Percentiles rank a stretch among this genome's conserved stretches.
These are phyloP conservation scores for Entoloma clypeatum DNA, from an alignment of 1,284 basidiomycete species.

Conservation along the genomic window DNA sequence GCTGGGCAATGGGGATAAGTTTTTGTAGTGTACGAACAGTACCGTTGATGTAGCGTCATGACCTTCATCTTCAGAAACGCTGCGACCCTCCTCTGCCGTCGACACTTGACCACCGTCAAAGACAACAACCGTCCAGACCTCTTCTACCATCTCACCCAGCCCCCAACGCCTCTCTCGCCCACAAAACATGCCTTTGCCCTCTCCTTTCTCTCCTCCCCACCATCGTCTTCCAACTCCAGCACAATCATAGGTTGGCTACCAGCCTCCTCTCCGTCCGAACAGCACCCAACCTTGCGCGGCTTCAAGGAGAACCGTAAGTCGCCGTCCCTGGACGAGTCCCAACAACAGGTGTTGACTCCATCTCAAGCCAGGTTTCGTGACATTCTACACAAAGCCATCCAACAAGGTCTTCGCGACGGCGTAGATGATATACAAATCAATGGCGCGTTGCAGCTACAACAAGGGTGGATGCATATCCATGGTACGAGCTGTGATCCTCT, in stretches of 20 bases:
- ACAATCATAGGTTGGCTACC: constrained; percentile 70
- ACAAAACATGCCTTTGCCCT: constrained; percentile 54
- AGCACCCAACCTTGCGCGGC: constrained; percentile 54
- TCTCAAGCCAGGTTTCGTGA: constrained; percentile 51
- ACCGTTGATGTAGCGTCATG: too few relatives aligned
- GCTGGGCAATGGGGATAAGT: constrained; percentile 19
- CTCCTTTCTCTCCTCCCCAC: constrained; percentile 51
- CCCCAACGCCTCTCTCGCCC: constrained; percentile 46
- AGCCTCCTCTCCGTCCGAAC: constrained; percentile 35
- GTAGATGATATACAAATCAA: constrained; percentile 65
- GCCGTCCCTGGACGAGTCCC: neutral
- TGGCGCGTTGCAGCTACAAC: constrained; percentile 57
- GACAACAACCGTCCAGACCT: constrained; percentile 62
- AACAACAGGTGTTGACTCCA: neutral
- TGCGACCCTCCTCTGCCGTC: too few relatives aligned
- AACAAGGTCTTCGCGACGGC: constrained; percentile 48
- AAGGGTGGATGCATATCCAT: constrained; percentile 83
- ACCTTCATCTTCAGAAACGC: too few relatives aligned
- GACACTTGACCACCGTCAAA: too few relatives aligned
- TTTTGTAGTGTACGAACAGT: too few relatives aligned
- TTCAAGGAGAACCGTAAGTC: constrained; percentile 64
- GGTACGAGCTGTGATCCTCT: constrained; percentile 39
- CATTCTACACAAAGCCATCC: constrained; percentile 57
- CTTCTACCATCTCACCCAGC: constrained; percentile 61
- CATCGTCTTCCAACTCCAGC: constrained; percentile 42